Evolutionary conservation across 1,284 basidiomycete species (phyloP).

Genomic region (Marasmius oreades): DNA sequence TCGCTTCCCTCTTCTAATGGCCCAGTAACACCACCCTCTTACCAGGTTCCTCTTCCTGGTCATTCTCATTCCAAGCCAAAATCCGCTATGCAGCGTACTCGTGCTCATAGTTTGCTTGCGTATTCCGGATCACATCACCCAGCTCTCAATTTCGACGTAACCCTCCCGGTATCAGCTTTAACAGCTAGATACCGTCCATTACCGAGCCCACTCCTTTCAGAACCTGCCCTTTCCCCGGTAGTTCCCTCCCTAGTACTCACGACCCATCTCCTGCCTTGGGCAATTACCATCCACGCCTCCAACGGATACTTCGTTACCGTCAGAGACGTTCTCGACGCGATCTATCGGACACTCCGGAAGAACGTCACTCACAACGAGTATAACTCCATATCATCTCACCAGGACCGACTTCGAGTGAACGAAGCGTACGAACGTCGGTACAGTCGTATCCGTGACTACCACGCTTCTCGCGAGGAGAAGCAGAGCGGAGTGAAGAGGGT

Average conservation of each 20-base stretch:
- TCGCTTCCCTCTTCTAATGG: constrained; percentile 22
- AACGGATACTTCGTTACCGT: constrained; percentile 29
- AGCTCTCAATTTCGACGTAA: constrained; percentile 26
- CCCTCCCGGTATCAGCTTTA: constrained; percentile 26
- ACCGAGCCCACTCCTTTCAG: constrained; percentile 23
- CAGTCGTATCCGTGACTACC: constrained; percentile 22
- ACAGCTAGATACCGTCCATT: constrained; percentile 24
- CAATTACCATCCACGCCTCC: constrained; percentile 23
- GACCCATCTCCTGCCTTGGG: constrained; percentile 31
- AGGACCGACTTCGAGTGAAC: constrained; percentile 32
- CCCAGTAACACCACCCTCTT: constrained; percentile 24
- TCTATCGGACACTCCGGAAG: constrained; percentile 34
- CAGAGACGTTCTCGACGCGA: constrained; percentile 30
- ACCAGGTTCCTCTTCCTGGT: constrained; percentile 21
- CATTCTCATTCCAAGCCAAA: neutral
- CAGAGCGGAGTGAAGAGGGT: constrained; percentile 34
- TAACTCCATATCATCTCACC: constrained; percentile 30
- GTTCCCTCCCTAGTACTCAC: constrained; percentile 25
- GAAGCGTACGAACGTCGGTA: constrained; percentile 42
- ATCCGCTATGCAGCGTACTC: neutral
- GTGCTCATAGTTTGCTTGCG: constrained; percentile 29
- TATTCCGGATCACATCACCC: constrained; percentile 25
- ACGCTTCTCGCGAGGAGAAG: constrained; percentile 32
- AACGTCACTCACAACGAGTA: constrained; percentile 39
- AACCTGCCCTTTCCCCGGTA: constrained; percentile 34